phyloP scores from a whole-genome alignment of 345 rosid species.

The Viola odorata region DNA sequence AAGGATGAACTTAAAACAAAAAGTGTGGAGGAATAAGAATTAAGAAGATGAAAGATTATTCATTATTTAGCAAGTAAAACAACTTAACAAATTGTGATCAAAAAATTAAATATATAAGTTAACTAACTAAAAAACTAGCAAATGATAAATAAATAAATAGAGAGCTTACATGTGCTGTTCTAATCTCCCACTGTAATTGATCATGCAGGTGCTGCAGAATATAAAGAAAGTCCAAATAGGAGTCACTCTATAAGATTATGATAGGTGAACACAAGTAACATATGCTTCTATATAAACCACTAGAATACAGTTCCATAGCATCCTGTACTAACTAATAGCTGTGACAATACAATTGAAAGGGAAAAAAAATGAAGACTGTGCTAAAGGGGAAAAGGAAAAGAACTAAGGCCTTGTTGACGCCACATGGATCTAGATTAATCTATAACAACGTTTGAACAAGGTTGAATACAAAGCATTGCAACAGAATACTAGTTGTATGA shows the following conservation, averaged over 20 bases:
- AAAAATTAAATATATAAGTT: background rate
- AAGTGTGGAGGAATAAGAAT: too few relatives aligned
- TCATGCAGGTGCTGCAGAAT: conserved; percentile 68
- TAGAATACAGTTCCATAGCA: background rate
- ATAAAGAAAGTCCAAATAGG: conserved; percentile 13
- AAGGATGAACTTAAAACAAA: too few relatives aligned
- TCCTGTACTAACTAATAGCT: background rate
- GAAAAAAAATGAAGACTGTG: background rate
- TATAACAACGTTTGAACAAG: background rate
- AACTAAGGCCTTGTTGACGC: background rate
- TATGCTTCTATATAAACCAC: background rate
- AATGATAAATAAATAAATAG: background rate
- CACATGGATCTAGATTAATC: too few relatives aligned
- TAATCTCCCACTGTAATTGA: conserved; percentile 79
- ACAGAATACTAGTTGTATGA: background rate
- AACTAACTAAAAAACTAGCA: background rate
- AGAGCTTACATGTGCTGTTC: conserved; percentile 71
- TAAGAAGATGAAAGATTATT: too few relatives aligned
- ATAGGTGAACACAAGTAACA: background rate
- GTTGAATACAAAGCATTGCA: background rate
- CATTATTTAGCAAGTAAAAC: too few relatives aligned
- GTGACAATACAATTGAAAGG: background rate
- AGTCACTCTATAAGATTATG: background rate
- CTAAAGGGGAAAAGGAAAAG: background rate
- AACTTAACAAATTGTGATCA: background rate